Conservation (phyloP, 176 grass and related monocot genomes). For the Chloris gayana region DNA sequence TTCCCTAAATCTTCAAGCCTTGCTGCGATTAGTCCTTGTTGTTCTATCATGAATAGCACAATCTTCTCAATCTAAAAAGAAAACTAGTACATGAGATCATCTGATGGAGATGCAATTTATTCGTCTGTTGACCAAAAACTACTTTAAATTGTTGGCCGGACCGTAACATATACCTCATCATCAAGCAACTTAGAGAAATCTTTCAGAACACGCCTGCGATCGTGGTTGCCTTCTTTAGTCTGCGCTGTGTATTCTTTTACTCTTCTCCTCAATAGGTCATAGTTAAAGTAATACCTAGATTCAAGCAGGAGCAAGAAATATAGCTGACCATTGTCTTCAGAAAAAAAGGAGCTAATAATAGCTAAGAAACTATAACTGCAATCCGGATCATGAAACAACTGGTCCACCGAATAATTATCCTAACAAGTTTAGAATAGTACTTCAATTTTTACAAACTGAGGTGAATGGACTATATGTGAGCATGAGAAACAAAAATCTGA, state of each 20-base stretch:
- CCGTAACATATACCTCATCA: conserved; percentile 48
- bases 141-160: not conserved
- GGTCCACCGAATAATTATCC: not conserved
- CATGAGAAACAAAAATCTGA: not conserved
- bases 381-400: not conserved
- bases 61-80: conserved; percentile 52
- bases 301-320: not conserved
- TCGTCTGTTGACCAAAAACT: not conserved
- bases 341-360: not conserved
- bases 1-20: conserved; percentile 53
- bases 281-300: conserved; percentile 64
- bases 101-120: not conserved
- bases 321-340: not conserved
- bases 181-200: conserved; percentile 64
- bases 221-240: conserved; percentile 33
- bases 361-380: not conserved
- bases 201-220: conserved; percentile 44
- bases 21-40: conserved; percentile 57
- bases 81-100: not conserved
- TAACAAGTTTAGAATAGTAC: not conserved
- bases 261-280: conserved; percentile 53
- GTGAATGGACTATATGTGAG: not conserved
- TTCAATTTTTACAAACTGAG: not conserved
- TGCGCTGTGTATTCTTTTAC: conserved; percentile 60
- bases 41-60: conserved; percentile 62